A percentile compares a stretch with the other conserved stretches of the same genome.
Conservation (phyloP, 768 basidiomycete genomes). For the Coprinopsis strossmayeri region DNA sequence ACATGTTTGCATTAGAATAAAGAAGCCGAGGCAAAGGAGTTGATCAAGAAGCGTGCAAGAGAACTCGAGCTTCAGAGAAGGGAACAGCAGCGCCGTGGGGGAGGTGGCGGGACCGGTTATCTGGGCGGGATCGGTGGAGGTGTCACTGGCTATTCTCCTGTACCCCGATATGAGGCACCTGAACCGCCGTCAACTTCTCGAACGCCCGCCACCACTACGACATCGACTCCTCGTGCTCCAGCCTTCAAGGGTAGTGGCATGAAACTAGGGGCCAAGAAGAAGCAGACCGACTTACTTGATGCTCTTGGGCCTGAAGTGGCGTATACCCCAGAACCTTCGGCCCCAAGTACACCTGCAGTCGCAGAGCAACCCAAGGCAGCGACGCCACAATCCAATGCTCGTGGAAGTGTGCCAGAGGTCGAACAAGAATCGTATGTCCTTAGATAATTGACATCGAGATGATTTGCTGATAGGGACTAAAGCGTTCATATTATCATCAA, state of each 20-base stretch:
- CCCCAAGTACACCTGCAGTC: constrained; percentile 41
- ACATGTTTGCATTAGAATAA: constrained; percentile 90
- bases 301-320: constrained; percentile 72
- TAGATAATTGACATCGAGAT: constrained; percentile 4
- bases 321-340: constrained; percentile 29
- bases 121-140: constrained; percentile 68
- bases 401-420: constrained; percentile 70
- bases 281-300: constrained; percentile 82
- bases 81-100: constrained; percentile 81
- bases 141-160: constrained; percentile 60
- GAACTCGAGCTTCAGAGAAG: constrained; percentile 97
- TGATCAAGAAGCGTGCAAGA: constrained; percentile 95
- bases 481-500: constrained; percentile 86
- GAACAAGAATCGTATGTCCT: constrained; percentile 59
- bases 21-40: constrained; percentile 98
- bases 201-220: constrained; percentile 30
- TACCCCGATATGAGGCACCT: constrained; percentile 67
- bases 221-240: constrained; percentile 49
- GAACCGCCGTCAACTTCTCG: constrained; percentile 34
- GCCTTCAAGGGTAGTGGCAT: constrained; percentile 93
- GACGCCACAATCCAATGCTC: constrained; percentile 36
- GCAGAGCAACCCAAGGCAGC: constrained; percentile 34
- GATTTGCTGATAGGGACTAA: no score
- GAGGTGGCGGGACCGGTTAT: constrained; percentile 48
- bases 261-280: constrained; percentile 94